phyloP scores from a whole-genome alignment of 345 rosid genomes.

The Gossypium anomalum region DNA sequence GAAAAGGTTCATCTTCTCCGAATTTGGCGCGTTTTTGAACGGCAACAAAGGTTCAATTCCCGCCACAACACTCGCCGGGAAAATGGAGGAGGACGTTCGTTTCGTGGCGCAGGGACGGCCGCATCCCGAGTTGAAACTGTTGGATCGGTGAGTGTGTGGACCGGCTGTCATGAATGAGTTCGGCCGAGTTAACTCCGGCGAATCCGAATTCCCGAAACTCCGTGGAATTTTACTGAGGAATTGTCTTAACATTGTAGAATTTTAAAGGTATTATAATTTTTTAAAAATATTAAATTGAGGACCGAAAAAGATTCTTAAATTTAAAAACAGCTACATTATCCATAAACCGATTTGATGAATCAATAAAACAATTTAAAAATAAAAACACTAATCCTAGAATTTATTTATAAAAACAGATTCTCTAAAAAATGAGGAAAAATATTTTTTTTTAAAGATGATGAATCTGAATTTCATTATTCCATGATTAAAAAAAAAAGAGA shows the following conservation, averaged over 20 bases:
- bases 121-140: conserved; percentile 26
- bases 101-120: conserved; percentile 41
- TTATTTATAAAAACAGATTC: conserved; percentile 22
- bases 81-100: conserved; percentile 70
- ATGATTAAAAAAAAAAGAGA: background rate
- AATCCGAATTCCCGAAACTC: conserved; percentile 52
- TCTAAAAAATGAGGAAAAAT: background rate
- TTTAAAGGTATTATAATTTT: background rate
- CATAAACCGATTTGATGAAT: conserved; percentile 14
- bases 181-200: conserved; percentile 39
- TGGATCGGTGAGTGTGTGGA: conserved; percentile 37
- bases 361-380: background rate
- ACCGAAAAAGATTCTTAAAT: background rate
- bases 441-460: background rate
- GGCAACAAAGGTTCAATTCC: conserved; percentile 85
- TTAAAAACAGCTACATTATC: conserved; percentile 20
- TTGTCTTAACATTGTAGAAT: conserved; percentile 58
- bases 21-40: conserved; percentile 62
- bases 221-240: conserved; percentile 64
- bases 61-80: conserved; percentile 69
- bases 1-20: conserved; percentile 74
- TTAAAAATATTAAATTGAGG: background rate
- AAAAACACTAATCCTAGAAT: conserved; percentile 24
- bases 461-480: background rate
- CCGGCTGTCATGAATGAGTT: conserved; percentile 27